phyloP scores from a whole-genome alignment of 208 protist species.

The Angomonas ambiguus region DNA sequence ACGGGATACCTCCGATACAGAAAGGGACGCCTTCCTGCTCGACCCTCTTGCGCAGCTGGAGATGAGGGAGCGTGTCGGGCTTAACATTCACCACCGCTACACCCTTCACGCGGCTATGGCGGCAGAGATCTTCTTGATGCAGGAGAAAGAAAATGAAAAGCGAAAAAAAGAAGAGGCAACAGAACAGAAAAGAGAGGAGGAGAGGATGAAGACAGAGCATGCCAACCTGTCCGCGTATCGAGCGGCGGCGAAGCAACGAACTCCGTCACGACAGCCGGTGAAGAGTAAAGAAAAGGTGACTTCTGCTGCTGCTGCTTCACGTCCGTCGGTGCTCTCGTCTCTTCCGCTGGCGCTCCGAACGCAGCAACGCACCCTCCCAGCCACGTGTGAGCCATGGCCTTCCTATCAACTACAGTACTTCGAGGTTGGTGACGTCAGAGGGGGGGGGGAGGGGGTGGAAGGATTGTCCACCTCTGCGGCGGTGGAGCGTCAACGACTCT shows the following conservation, averaged over 20 bases:
- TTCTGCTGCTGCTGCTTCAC: too few relatives aligned
- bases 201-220: too few relatives aligned
- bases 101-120: conserved; percentile 59
- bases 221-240: neutral
- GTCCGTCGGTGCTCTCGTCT: neutral
- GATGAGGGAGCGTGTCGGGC: conserved; percentile 32
- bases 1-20: neutral
- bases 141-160: conserved; percentile 16
- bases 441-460: conserved; percentile 38
- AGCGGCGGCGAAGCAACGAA: neutral
- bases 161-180: neutral
- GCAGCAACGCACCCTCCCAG: neutral
- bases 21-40: conserved; percentile 17
- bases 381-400: conserved; percentile 4
- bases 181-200: too few relatives aligned
- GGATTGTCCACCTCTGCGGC: conserved; percentile 61
- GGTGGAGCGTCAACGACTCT: conserved; percentile 45
- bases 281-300: too few relatives aligned
- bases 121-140: conserved; percentile 48
- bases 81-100: conserved; percentile 58
- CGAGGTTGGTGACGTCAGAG: conserved; percentile 50
- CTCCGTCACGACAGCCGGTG: too few relatives aligned
- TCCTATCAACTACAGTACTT: conserved; percentile 12
- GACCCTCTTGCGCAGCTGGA: conserved; percentile 28
- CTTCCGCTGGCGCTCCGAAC: neutral